Evolutionary conservation across 768 basidiomycete genomes (phyloP).

Genomic region (Podaxis sp.): DNA sequence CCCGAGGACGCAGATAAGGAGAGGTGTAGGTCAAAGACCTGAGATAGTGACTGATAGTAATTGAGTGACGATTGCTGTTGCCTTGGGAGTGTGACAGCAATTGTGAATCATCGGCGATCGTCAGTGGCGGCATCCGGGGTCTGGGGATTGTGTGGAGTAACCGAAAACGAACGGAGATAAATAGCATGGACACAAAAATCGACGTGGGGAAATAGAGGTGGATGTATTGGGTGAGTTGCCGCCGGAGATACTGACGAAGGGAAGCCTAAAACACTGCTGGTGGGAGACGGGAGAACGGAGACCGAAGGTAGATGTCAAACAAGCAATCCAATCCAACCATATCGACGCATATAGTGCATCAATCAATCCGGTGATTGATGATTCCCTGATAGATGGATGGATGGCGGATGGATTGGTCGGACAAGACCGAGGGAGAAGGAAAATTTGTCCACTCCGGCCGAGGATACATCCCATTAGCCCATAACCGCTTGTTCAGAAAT

Average conservation of each 20-base stretch:
- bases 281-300: not conserved
- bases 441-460: not conserved
- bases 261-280: not conserved
- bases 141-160: not conserved
- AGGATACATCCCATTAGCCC: not conserved
- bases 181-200: not conserved
- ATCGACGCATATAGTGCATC: not conserved
- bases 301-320: not conserved
- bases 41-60: not conserved
- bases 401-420: not conserved
- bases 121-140: not conserved
- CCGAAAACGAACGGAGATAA: not conserved
- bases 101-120: not conserved
- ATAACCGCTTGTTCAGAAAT: not conserved
- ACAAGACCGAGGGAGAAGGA: slow-evolving; percentile 2
- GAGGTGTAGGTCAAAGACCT: not conserved
- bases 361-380: slow-evolving; percentile 3
- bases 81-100: not conserved
- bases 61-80: not conserved
- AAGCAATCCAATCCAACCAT: not conserved
- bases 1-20: not conserved
- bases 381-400: slow-evolving; percentile 6
- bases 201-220: not conserved
- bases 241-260: not conserved
- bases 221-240: not conserved